phyloP scores from a whole-genome alignment of 2,329 filamentous ascomycete species.

The Penicillium decumbens region DNA sequence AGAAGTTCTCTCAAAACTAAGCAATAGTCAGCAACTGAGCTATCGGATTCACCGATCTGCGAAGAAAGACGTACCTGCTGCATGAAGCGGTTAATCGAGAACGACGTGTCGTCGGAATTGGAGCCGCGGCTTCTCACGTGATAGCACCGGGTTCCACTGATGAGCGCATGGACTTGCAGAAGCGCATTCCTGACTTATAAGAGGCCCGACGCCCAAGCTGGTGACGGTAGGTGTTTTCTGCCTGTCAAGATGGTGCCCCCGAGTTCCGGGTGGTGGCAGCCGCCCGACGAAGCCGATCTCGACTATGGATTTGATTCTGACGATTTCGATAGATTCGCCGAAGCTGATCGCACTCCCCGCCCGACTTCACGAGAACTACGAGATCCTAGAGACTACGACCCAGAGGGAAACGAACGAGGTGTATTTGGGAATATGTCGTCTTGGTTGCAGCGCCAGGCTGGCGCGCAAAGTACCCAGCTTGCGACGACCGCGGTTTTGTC shows the following conservation, averaged over 20 bases:
- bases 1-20: conserved; percentile 10
- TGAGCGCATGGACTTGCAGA: conserved; percentile 20
- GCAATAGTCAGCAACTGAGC: not conserved
- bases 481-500: conserved; percentile 42
- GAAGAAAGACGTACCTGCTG: conserved; percentile 5
- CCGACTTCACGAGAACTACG: conserved; percentile 4
- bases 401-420: conserved; percentile 7
- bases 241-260: conserved; percentile 10
- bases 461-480: conserved; percentile 42
- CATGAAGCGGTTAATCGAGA: conserved; percentile 1
- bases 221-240: conserved; percentile 10
- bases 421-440: conserved; percentile 36
- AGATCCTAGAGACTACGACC: not conserved
- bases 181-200: conserved; percentile 12
- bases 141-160: conserved; percentile 18
- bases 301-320: conserved; percentile 28
- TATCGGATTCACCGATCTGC: too few species aligned
- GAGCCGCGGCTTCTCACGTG: conserved; percentile 17
- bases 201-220: conserved; percentile 5
- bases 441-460: conserved; percentile 43
- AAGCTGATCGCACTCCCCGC: conserved; percentile 11
- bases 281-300: conserved; percentile 19
- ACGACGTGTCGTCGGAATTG: conserved; percentile 10
- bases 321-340: conserved; percentile 21
- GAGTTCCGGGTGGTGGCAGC: conserved; percentile 18